phyloP scores from a whole-genome alignment of 2,329 filamentous ascomycete genomes.

The Aulographum hederae region DNA sequence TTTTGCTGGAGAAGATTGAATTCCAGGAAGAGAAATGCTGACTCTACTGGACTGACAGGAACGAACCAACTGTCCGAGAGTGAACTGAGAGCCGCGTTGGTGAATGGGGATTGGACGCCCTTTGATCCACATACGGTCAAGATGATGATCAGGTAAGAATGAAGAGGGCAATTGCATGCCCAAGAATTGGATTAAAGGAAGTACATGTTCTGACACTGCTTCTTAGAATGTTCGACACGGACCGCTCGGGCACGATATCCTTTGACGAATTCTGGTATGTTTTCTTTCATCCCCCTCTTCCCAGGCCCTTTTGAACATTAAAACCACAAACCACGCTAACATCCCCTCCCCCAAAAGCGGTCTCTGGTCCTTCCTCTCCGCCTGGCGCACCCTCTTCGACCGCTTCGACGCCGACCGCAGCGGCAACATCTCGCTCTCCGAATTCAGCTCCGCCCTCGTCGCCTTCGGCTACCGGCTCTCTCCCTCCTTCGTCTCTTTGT shows the following conservation, averaged over 20 bases:
- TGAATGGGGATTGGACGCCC: conserved; percentile 89
- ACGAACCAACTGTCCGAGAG: conserved; percentile 69
- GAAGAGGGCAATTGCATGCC: conserved; percentile 19
- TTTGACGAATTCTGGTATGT: conserved; percentile 77
- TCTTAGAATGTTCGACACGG: conserved; percentile 86
- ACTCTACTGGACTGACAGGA: conserved; percentile 26
- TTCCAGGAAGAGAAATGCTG: no score
- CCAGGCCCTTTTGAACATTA: background rate
- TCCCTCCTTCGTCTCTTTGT: conserved; percentile 60
- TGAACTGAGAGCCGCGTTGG: conserved; percentile 75
- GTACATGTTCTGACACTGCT: conserved; percentile 1
- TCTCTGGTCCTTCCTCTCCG: conserved; percentile 86
- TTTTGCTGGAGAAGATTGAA: no score
- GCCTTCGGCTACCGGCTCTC: conserved; percentile 86
- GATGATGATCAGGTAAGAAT: conserved; percentile 99
- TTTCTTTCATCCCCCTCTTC: conserved; percentile 1
- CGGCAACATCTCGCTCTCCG: conserved; percentile 68
- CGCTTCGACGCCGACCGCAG: conserved; percentile 78
- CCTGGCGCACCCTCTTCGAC: conserved; percentile 89
- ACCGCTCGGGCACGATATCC: conserved; percentile 73
- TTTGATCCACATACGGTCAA: conserved; percentile 89
- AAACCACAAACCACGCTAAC: background rate
- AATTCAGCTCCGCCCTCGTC: conserved; percentile 80
- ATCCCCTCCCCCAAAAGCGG: no score
- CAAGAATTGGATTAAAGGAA: no score